Evolutionary conservation across 345 rosid genomes (phyloP), one percentile per base, ranked within the genome.

Genomic region (Hibiscus syriacus): DNA sequence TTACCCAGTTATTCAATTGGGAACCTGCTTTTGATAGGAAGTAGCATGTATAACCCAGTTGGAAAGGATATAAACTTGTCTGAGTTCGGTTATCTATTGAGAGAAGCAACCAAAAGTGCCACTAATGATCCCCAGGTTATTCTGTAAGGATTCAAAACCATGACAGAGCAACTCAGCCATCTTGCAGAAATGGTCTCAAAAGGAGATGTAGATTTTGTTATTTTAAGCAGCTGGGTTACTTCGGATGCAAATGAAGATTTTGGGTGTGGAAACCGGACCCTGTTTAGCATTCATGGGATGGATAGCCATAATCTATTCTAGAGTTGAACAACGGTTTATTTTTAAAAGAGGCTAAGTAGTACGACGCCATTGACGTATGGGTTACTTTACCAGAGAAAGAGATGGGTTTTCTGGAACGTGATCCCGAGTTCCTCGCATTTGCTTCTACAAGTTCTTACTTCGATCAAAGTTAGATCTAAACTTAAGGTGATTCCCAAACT

Each of bases 391-490:
- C 49, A 0, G 39, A 64, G n/a, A 48, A 26, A 4, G 29, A 8
- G 11, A 64, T 25, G 68, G 13, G 20, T 23, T 3, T 26, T 2
- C 16, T 64, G 2, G 67, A 64, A 41, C 19, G 16, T 45, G 36
- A 64, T 45, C 55, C 23, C 2, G 25, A 45, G 22, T 64, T 64
- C 53, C 39, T 64, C 10, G 68, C 68, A n/a, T n/a, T n/a, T n/a
- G n/a, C n/a, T n/a, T n/a, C n/a, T n/a, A n/a, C n/a, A n/a, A n/a
- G n/a, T n/a, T n/a, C n/a, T n/a, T n/a, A n/a, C n/a, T n/a, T n/a
- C n/a, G n/a, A n/a, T n/a, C n/a, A n/a, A n/a, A n/a, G n/a, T n/a
- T n/a, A n/a, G n/a, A n/a, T n/a, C n/a, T n/a, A n/a, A n/a, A n/a
- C n/a, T n/a, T n/a, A n/a, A n/a, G n/a, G n/a, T n/a, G n/a, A n/a